Evolutionary conservation across 2,329 filamentous ascomycete species (phyloP).

Genomic region (Neobulgaria alba): DNA sequence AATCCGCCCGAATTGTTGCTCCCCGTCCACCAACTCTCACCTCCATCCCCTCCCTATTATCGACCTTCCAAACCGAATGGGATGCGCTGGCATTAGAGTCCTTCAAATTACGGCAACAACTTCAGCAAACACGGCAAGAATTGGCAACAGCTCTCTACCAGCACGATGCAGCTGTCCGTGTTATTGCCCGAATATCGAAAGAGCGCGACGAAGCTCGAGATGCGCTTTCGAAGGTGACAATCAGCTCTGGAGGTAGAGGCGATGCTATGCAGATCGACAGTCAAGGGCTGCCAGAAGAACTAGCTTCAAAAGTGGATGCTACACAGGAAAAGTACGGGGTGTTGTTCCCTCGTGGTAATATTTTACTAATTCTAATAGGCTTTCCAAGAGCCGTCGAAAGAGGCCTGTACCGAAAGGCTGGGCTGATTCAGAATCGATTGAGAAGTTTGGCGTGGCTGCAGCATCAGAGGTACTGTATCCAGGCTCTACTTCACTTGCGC

Average conservation of each 20-base stretch:
- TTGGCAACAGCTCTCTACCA: constrained; percentile 91
- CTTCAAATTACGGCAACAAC: constrained; percentile 81
- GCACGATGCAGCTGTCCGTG: constrained; percentile 91
- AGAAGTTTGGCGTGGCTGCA: constrained; percentile 44
- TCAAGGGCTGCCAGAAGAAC: constrained; percentile 62
- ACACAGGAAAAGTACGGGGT: constrained; percentile 65
- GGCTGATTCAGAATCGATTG: constrained; percentile 67
- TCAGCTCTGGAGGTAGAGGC: constrained; percentile 54
- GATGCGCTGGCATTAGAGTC: constrained; percentile 87
- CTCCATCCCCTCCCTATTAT: constrained; percentile 88
- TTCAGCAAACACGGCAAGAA: constrained; percentile 86
- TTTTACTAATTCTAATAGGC: constrained; percentile 38
- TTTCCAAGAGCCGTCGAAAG: constrained; percentile 85
- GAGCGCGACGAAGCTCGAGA: constrained; percentile 90
- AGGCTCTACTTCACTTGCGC: constrained; percentile 46
- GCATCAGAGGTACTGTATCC: constrained; percentile 51
- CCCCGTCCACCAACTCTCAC: constrained; percentile 89
- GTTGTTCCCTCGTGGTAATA: background rate
- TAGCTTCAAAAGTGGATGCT: constrained; percentile 67
- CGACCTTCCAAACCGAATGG: constrained; percentile 98
- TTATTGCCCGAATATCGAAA: constrained; percentile 83
- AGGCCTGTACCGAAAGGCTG: constrained; percentile 77
- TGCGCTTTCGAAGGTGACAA: constrained; percentile 76
- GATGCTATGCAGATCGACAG: constrained; percentile 93
- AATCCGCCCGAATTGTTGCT: constrained; percentile 73